Base-by-base conservation (phyloP, 768 basidiomycete genomes). In the Podaxis pistillaris region DNA sequence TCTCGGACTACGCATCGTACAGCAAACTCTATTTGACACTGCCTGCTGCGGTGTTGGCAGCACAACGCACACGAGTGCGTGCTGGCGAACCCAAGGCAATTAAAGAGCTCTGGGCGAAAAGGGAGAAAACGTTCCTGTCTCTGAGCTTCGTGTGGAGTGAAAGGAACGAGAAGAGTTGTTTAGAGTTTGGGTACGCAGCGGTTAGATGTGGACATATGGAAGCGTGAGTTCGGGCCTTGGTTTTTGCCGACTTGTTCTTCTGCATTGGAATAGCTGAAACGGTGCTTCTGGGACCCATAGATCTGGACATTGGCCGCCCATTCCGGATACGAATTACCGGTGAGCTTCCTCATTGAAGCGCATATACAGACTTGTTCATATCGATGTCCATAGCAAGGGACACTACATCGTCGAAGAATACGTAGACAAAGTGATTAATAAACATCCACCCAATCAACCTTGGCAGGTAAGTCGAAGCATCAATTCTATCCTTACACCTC, bases 111-210 rank as follows among this genome's bases (percentile, higher is more conserved):
- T 94, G 91, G 91, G 81, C 81, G 11, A 77, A 75, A 64, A 80
- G 75, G 58, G 88, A 92, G 66, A 90, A 89, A 75, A 90, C 89
- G 0, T 94, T 89, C 71, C 70, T 94, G 56, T 83, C 89, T 0
- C 74, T 94, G 8, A 85, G 88, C 64, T 92, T 92, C 67, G 88
- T 91, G 69, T 87, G 84, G 79, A 86, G 82, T 38, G 92, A 93
- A 68, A 81, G 87, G 59, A 90, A 90, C 67, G 79, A 84, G 58
- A 83, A 84, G 58, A 82, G 83, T 51, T 84, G 85, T 65, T 70
- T 91, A 52, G 92, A 93, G 72, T 93, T 88, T 86, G 91, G 91
- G 1, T 93, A 93, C 75, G 88, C 92, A 30, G 89, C 89, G 11
- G 82, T 91, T 50, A 78, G 91, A 28, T 91, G 89, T 68, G 85